phyloP scores from a whole-genome alignment of 352 stramenopile species.

The Peronospora belbahrii region DNA sequence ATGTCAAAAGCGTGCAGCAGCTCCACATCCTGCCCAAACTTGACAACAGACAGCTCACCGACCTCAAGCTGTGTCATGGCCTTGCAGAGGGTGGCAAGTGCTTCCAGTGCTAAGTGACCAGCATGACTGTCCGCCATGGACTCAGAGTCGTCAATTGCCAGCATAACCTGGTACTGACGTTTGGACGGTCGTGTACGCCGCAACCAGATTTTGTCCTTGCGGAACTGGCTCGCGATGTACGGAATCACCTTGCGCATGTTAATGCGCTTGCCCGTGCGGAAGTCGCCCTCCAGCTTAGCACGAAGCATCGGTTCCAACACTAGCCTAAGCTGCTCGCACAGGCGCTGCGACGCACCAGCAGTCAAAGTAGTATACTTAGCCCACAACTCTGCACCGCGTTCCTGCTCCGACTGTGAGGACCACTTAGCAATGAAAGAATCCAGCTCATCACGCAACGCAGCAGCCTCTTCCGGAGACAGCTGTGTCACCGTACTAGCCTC shows the following conservation, averaged over 20 bases:
- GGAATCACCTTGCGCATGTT: conserved; percentile 99
- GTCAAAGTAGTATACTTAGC: conserved; percentile 90
- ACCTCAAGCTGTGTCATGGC: conserved; percentile 97
- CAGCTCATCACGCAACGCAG: conserved; percentile 63
- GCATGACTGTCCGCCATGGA: conserved; percentile 98
- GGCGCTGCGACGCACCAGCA: conserved; percentile 83
- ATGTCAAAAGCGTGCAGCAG: conserved; percentile 95
- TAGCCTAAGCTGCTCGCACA: conserved; percentile 98
- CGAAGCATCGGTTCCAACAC: conserved; percentile 97
- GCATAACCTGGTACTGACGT: conserved; percentile 97
- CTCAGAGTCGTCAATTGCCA: conserved; percentile 99
- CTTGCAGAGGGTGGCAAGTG: conserved; percentile 95
- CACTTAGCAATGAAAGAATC: conserved; percentile 71
- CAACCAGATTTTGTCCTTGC: conserved; percentile 99
- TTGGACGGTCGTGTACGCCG: conserved; percentile 97
- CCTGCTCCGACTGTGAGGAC: conserved; percentile 36
- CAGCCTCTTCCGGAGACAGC: conserved; percentile 58
- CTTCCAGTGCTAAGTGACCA: conserved; percentile 91
- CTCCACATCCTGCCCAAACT: conserved; percentile 96
- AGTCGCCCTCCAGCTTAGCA: conserved; percentile 97
- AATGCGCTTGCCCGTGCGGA: conserved; percentile 98
- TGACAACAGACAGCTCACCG: conserved; percentile 88
- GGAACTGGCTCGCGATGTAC: conserved; percentile 99
- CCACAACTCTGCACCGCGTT: conserved; percentile 81
- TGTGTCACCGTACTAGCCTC: conserved; percentile 31